phyloP scores from a whole-genome alignment of 2,329 filamentous ascomycete species.

The Trichoderma arundinaceum region DNA sequence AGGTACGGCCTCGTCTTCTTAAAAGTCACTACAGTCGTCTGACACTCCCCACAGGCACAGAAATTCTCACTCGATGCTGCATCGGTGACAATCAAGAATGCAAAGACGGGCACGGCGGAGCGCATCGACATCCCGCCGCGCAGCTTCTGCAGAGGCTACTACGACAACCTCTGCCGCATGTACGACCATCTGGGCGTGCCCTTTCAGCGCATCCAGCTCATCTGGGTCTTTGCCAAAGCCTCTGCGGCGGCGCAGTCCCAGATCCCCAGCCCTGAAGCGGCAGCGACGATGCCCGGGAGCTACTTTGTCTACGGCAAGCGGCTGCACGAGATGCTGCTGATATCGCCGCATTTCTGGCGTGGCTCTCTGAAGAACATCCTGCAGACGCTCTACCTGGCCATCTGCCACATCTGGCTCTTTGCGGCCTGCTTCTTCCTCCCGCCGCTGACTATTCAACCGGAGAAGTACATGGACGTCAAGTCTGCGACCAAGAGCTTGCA shows the following conservation, averaged over 20 bases:
- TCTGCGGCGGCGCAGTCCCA: not conserved
- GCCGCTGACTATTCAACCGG: slow-evolving; percentile 38
- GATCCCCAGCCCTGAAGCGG: slow-evolving; percentile 16
- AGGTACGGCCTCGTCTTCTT: slow-evolving; percentile 37
- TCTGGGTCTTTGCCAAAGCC: slow-evolving; percentile 57
- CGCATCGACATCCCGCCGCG: slow-evolving; percentile 50
- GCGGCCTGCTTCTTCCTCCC: slow-evolving; percentile 56
- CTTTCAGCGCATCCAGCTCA: slow-evolving; percentile 57
- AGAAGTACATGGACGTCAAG: not conserved
- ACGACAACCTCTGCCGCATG: slow-evolving; percentile 60
- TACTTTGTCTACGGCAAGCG: slow-evolving; percentile 63
- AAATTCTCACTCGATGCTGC: slow-evolving; percentile 47
- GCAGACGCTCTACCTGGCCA: slow-evolving; percentile 51
- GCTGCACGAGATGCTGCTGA: slow-evolving; percentile 53
- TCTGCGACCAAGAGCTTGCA: not conserved
- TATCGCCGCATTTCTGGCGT: slow-evolving; percentile 44
- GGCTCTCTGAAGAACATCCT: slow-evolving; percentile 48
- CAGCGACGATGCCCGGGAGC: slow-evolving; percentile 39
- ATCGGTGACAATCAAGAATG: slow-evolving; percentile 46
- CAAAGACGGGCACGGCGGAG: slow-evolving; percentile 41
- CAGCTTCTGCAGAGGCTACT: slow-evolving; percentile 52
- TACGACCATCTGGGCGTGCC: slow-evolving; percentile 59
- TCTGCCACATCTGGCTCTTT: slow-evolving; percentile 61
- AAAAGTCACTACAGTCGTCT: not conserved
- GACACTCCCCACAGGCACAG: slow-evolving; percentile 38